phyloP scores from a whole-genome alignment of 225 moss, liverwort and hornwort genomes.

The Sphagnum contortum region DNA sequence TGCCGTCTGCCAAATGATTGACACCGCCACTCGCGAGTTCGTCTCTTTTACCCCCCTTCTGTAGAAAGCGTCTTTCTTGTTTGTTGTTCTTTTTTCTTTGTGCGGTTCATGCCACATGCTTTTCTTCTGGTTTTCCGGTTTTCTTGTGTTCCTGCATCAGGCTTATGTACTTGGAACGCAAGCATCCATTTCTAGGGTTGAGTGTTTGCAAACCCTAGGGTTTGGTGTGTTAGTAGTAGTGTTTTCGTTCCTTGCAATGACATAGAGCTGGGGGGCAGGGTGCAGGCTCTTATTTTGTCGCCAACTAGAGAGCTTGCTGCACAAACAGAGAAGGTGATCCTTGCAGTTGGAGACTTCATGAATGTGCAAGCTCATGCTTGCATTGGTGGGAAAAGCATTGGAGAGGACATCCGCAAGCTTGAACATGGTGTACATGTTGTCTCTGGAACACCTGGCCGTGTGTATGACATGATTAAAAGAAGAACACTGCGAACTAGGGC shows the following conservation, averaged over 20 bases:
- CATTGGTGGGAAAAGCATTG: conserved; percentile 85
- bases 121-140: no score
- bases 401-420: conserved; percentile 85
- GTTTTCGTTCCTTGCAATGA: no score
- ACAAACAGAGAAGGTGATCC: conserved; percentile 87
- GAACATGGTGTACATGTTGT: conserved; percentile 88
- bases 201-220: no score
- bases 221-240: no score
- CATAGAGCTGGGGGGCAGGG: conserved; percentile 19
- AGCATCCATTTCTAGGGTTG: no score
- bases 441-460: conserved; percentile 81
- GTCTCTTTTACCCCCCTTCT: conserved; percentile 2
- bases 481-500: conserved; percentile 73
- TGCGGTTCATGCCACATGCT: background rate
- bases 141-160: no score
- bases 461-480: conserved; percentile 88
- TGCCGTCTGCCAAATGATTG: conserved; percentile 80
- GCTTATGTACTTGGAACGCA: no score
- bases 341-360: conserved; percentile 83
- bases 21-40: conserved; percentile 76
- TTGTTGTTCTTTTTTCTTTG: background rate
- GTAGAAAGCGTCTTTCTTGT: background rate
- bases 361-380: conserved; percentile 91
- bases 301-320: conserved; percentile 83
- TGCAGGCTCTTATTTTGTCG: conserved; percentile 81